These are phyloP conservation scores for Aurantiochytrium sp. DNA, from an alignment of 108 stramenopile genomes.

Conservation along the genomic window DNA sequence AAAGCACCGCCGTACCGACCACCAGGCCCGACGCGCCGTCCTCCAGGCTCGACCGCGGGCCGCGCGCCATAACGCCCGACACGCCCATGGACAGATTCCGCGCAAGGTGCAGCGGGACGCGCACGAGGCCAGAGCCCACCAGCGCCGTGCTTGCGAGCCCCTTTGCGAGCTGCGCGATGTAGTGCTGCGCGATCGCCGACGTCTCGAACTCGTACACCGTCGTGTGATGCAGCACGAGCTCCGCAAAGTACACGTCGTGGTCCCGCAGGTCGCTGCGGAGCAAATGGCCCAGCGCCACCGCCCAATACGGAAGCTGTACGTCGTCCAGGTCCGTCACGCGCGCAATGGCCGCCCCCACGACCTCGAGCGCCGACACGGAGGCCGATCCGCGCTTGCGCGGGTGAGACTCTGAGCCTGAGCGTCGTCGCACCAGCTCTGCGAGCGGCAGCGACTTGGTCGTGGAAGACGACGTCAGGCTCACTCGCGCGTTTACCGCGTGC, in stretches of 20 bases:
- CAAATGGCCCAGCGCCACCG: not conserved
- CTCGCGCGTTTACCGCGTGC: not conserved
- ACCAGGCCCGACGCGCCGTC: not conserved
- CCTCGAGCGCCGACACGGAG: not conserved
- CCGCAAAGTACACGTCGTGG: not conserved
- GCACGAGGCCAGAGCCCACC: not conserved
- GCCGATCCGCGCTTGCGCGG: not conserved
- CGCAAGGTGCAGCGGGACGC: not conserved
- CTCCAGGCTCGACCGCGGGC: not conserved
- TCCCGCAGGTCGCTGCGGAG: constrained; percentile 3
- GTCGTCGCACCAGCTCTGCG: not conserved
- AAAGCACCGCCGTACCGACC: not conserved
- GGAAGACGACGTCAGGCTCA: not conserved
- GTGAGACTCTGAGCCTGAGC: not conserved
- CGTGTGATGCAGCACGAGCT: not conserved
- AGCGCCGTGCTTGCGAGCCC: not conserved
- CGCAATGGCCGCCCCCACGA: not conserved
- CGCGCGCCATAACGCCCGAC: not conserved
- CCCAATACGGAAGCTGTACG: not conserved
- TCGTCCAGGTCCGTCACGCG: constrained; percentile 21
- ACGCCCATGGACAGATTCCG: not conserved
- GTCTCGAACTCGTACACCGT: not conserved
- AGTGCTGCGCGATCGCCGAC: not conserved
- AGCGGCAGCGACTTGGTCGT: not conserved
- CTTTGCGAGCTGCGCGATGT: not conserved